Evolutionary conservation across 257 asterid genomes (phyloP), one percentile per base, ranked within the genome.

Genomic region (Euphrasia confusa): DNA sequence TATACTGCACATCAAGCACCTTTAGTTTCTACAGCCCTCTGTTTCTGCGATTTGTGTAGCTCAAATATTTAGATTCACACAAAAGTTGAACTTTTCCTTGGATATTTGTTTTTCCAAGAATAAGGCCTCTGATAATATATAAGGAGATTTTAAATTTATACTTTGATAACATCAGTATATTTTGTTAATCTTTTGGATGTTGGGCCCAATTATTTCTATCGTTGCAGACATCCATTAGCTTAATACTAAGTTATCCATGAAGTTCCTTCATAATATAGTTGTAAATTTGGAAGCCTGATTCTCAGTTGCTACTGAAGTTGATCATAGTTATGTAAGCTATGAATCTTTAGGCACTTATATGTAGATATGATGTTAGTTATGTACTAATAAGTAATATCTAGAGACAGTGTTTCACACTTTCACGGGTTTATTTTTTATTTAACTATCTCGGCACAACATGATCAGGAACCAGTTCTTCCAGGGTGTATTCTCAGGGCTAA

Each of bases 401-500:
- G 33, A 17, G 7, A 37, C 12, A 42, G 15, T 50, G 56, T 26
- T 35, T 4, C 14, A 42, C 44, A 18, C 13, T 24, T 4, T 24
- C 39, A 17, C 24, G 24, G 24, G 0, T 7, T 62, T 56, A 50
- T 48, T 67, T 39, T 60, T 42, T 14, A 15, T 24, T 26, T 35
- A 67, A 62, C 65, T 35, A 30, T 61, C 65, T 69, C 64, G 26
- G 33, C 67, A 44, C n/a, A 47, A 39, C 27, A 49, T 67, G 21
- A 45, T 63, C 86, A 88, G 98, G 98, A 91, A 67, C 95, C 97
- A 63, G 92, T 92, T 76, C 77, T 84, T 69, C 97, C 98, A 3
- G 97, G 98, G 35, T 86, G 95, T 90, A 84, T 92, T 72, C 95
- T 92, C 63, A 83, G 95, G 77, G 98, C 95, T 56, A 88, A 80